Evolutionary conservation across 2,329 filamentous ascomycete species (phyloP), one percentile per base, ranked within the genome.

Genomic region (Fusarium torreyae): DNA sequence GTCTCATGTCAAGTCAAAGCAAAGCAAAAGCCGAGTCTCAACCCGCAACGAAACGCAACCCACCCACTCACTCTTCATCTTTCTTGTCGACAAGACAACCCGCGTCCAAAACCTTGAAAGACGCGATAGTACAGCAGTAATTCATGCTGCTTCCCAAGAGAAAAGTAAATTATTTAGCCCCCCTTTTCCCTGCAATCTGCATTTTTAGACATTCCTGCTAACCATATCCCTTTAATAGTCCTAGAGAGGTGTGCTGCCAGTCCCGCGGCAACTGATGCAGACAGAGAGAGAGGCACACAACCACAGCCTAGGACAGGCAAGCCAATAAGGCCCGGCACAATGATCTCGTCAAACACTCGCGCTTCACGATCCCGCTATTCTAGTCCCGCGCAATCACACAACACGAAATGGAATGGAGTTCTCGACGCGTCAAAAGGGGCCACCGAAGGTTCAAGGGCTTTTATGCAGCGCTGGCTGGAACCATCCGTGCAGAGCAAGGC

Each of bases 391-490:
- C 80, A 80, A 66, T 67, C 71, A 39, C 68, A 72, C 58, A 78
- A 73, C 66, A 70, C 70, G 59, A 71, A 66, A 63, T 68, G 71
- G 57, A 77, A 74, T 66, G 76, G 76, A 68, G 58, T 79, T 51
- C 71, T 80, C 74, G 78, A 85, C 77, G 70, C 79, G 70, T 69
- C 80, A 70, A 80, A 78, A 74, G 75, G 65, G 58, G 68, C 77
- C 14, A 74, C 71, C 7, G 78, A 77, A 54, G 79, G 77, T 18
- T 82, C 85, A 63, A 81, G 82, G 70, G 78, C 79, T 17, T 84
- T 88, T 63, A 84, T 89, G 85, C 81, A 85, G 68, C 81, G 81
- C 63, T 89, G 87, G 87, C 78, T 89, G 68, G 87, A 89, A 76
- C 87, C 87, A 13, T 81, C 85, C 9, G 80, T 88, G 39, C 86